Evolutionary conservation across 2,329 filamentous ascomycete genomes (phyloP).

Genomic region (Trichoderma afroharzianum): DNA sequence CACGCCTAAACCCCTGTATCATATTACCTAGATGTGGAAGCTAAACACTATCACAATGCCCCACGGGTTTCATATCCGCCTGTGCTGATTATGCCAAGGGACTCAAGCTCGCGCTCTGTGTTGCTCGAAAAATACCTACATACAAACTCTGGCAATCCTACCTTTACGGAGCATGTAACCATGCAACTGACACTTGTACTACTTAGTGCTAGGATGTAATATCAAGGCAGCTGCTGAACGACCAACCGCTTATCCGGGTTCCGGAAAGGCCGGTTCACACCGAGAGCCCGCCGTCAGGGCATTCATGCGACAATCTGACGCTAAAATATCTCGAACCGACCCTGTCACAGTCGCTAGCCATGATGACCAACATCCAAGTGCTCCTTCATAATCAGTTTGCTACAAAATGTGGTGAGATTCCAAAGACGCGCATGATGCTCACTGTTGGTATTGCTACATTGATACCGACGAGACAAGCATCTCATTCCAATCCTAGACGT

Average conservation of each 20-base stretch:
- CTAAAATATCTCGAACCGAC: neutral
- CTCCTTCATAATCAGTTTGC: neutral
- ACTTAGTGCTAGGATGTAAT: neutral
- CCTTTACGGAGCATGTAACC: neutral
- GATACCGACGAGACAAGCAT: neutral
- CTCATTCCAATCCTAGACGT: neutral
- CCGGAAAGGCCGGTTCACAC: neutral
- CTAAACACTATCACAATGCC: neutral
- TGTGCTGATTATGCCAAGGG: neutral
- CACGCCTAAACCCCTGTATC: slow-evolving; percentile 2
- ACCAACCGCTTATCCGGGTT: neutral
- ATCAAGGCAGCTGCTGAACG: neutral
- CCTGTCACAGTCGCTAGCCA: neutral
- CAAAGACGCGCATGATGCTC: neutral
- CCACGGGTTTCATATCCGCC: neutral
- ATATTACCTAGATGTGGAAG: neutral
- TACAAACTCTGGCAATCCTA: neutral
- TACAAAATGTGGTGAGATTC: neutral
- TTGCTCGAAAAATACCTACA: neutral
- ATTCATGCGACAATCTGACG: neutral
- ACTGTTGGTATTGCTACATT: neutral
- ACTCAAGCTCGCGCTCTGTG: neutral
- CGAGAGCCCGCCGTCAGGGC: neutral
- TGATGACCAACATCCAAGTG: neutral
- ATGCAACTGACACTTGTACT: neutral